phyloP scores from a whole-genome alignment of 1,284 basidiomycete genomes.

The Apiotrichum veenhuisii region DNA sequence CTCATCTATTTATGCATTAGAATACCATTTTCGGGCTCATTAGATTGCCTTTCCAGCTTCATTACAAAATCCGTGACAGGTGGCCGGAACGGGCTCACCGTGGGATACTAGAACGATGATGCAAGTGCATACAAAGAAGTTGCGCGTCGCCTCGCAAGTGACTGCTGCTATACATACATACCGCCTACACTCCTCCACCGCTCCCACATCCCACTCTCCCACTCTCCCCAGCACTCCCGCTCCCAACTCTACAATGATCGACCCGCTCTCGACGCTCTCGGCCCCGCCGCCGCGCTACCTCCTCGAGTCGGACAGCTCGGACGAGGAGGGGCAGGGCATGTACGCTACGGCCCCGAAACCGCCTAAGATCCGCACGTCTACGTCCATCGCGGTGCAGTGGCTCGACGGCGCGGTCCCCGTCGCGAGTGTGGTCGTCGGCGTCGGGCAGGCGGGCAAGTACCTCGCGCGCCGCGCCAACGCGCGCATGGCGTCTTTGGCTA shows the following conservation, averaged over 20 bases:
- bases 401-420: neutral
- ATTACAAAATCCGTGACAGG: no score
- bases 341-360: slow-evolving; percentile 16
- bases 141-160: no score
- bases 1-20: no score
- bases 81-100: no score
- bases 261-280: slow-evolving; percentile 31
- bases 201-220: no score
- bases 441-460: slow-evolving; percentile 39
- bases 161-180: no score
- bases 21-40: no score
- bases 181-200: no score
- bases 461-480: slow-evolving; percentile 16
- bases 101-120: no score
- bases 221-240: neutral
- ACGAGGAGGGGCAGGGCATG: slow-evolving; percentile 45
- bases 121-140: no score
- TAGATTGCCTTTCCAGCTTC: no score
- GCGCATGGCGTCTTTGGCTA: slow-evolving; percentile 9
- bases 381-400: neutral
- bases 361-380: neutral
- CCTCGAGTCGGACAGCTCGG: slow-evolving; percentile 46
- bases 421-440: slow-evolving; percentile 18
- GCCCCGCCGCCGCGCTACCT: slow-evolving; percentile 44
- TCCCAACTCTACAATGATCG: slow-evolving; percentile 28